Evolutionary conservation across 768 basidiomycete species (phyloP).

Genomic region (Mycena haematopus): DNA sequence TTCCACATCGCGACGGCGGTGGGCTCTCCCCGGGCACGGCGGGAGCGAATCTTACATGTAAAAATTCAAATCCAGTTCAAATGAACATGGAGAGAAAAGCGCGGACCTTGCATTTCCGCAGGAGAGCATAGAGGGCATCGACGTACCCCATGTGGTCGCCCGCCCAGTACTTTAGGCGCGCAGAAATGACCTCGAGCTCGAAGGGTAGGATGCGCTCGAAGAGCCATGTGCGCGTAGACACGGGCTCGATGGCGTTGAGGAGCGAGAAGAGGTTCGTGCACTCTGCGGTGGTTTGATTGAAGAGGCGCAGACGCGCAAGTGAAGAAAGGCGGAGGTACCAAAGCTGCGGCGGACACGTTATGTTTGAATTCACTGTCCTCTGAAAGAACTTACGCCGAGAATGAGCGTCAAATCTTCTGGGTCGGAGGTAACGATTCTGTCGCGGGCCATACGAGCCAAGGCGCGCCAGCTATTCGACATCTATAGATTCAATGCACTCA

Average conservation of each 20-base stretch:
- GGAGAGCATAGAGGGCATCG: conserved; percentile 70
- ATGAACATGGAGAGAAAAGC: no score
- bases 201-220: conserved; percentile 66
- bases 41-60: conserved; percentile 41
- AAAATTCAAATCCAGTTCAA: no score
- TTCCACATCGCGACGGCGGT: conserved; percentile 74
- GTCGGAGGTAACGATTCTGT: conserved; percentile 72
- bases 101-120: conserved; percentile 59
- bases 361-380: background rate
- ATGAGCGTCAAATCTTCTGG: conserved; percentile 71
- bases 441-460: conserved; percentile 83
- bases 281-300: conserved; percentile 87
- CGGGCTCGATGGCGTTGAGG: conserved; percentile 63
- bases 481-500: conserved; percentile 72
- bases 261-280: conserved; percentile 80
- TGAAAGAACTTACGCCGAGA: conserved; percentile 59
- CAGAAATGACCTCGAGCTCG: conserved; percentile 72
- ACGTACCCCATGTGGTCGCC: conserved; percentile 83
- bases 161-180: conserved; percentile 81
- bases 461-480: conserved; percentile 91
- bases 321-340: conserved; percentile 86
- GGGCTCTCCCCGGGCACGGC: conserved; percentile 45
- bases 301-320: conserved; percentile 80
- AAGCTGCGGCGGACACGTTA: conserved; percentile 49
- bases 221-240: conserved; percentile 60